A percentile compares a stretch with the other conserved stretches of the same genome.
These are phyloP conservation scores for Neoboletus magnificus DNA, from an alignment of 768 basidiomycete species.

Conservation along the genomic window DNA sequence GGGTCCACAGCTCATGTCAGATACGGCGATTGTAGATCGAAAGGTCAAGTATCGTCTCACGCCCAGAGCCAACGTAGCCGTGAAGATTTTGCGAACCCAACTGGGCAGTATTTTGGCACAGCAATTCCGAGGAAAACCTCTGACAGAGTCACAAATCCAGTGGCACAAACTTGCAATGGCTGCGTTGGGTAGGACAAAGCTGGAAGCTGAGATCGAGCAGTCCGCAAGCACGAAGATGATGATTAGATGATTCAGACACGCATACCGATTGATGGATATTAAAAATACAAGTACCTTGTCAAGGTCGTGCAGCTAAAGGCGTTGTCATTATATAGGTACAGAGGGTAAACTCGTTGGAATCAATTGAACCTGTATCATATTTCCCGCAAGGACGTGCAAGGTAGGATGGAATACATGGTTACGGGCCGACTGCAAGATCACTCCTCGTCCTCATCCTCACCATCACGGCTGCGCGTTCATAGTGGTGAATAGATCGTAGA, in stretches of 20 bases:
- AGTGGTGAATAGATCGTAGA: not conserved
- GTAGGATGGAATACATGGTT: constrained; percentile 1
- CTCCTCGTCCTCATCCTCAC: constrained; percentile 57
- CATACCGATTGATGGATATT: not conserved
- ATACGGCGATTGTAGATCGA: constrained; percentile 75
- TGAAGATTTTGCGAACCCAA: constrained; percentile 74
- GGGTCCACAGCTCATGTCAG: constrained; percentile 58
- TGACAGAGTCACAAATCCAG: constrained; percentile 53
- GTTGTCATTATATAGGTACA: not conserved
- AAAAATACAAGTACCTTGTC: not conserved
- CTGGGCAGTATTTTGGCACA: constrained; percentile 56
- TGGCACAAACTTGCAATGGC: constrained; percentile 76
- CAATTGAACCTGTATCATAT: constrained; percentile 8
- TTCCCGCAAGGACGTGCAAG: not conserved
- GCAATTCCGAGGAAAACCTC: constrained; percentile 60
- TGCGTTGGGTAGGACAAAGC: constrained; percentile 53
- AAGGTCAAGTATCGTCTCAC: constrained; percentile 72
- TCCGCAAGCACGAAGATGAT: constrained; percentile 12
- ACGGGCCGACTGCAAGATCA: constrained; percentile 11
- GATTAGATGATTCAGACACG: constrained; percentile 12
- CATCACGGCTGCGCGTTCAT: constrained; percentile 37
- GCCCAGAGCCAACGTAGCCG: constrained; percentile 71
- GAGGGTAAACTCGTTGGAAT: not conserved
- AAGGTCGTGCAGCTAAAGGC: not conserved
- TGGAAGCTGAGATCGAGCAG: constrained; percentile 27